Percentiles rank a stretch among this genome's conserved stretches.
phyloP scores from a whole-genome alignment of 768 basidiomycete species.

The Lactifluus volemus region DNA sequence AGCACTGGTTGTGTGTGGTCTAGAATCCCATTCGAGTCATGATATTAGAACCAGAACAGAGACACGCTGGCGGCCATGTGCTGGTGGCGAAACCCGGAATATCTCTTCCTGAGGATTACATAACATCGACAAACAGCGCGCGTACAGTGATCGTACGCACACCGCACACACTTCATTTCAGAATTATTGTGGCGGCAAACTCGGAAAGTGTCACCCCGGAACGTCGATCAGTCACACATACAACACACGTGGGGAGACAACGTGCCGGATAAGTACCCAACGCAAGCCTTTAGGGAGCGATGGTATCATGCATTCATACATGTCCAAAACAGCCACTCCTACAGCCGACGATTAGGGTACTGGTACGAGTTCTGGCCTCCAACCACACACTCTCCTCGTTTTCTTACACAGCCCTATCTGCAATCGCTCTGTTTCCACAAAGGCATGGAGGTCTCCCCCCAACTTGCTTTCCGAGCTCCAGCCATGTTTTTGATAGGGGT shows the following conservation, averaged over 20 bases:
- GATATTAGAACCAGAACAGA: neutral
- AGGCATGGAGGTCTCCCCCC: neutral
- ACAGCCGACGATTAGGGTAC: neutral
- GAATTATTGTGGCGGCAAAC: neutral
- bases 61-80: neutral
- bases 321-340: neutral
- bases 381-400: neutral
- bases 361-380: neutral
- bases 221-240: neutral
- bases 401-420: neutral
- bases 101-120: neutral
- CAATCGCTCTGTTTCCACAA: neutral
- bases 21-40: neutral
- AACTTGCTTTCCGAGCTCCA: neutral
- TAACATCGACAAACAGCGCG: neutral
- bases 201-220: neutral
- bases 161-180: neutral
- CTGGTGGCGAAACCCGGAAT: neutral
- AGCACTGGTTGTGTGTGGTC: neutral
- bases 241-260: neutral
- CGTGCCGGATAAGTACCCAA: neutral
- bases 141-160: neutral
- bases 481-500: neutral
- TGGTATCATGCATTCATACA: neutral
- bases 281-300: neutral